phyloP scores from a whole-genome alignment of 495 filamentous ascomycete species.

The Penicillium silybi region DNA sequence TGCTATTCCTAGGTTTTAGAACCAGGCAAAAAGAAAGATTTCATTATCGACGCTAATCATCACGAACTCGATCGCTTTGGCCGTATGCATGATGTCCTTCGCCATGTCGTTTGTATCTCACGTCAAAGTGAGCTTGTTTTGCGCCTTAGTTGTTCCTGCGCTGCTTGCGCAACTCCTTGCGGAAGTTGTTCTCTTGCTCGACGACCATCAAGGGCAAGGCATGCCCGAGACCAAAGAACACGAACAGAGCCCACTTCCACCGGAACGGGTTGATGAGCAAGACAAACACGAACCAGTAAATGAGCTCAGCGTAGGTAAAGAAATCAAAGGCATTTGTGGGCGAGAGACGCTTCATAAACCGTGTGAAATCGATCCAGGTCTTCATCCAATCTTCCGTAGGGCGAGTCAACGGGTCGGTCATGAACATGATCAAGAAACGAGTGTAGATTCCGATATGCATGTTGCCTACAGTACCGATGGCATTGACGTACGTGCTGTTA shows the following conservation, averaged over 20 bases:
- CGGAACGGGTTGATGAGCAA: slow-evolving; percentile 78
- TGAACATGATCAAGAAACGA: slow-evolving; percentile 77
- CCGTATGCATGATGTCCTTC: neutral
- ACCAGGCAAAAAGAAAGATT: neutral
- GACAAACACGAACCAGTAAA: slow-evolving; percentile 82
- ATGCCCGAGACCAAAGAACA: slow-evolving; percentile 72
- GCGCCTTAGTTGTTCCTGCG: slow-evolving; percentile 12
- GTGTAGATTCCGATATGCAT: slow-evolving; percentile 91
- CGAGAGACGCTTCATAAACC: slow-evolving; percentile 61
- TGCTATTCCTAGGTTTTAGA: neutral
- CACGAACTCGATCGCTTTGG: neutral
- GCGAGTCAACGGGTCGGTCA: slow-evolving; percentile 70
- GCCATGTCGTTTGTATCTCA: neutral
- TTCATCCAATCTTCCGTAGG: slow-evolving; percentile 73
- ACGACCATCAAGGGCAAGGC: slow-evolving; percentile 63
- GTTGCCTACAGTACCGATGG: slow-evolving; percentile 75
- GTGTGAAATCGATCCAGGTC: slow-evolving; percentile 82
- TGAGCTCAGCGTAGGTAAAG: slow-evolving; percentile 79
- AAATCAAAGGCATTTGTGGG: slow-evolving; percentile 78
- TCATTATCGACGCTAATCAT: neutral
- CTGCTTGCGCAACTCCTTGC: slow-evolving; percentile 29
- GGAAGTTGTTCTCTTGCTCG: slow-evolving; percentile 53
- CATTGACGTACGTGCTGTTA: slow-evolving; percentile 81
- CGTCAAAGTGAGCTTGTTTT: neutral
- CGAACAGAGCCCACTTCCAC: slow-evolving; percentile 71